Evolutionary conservation across 2,329 filamentous ascomycete species (phyloP).

Genomic region (Cordyceps tenuipes): DNA sequence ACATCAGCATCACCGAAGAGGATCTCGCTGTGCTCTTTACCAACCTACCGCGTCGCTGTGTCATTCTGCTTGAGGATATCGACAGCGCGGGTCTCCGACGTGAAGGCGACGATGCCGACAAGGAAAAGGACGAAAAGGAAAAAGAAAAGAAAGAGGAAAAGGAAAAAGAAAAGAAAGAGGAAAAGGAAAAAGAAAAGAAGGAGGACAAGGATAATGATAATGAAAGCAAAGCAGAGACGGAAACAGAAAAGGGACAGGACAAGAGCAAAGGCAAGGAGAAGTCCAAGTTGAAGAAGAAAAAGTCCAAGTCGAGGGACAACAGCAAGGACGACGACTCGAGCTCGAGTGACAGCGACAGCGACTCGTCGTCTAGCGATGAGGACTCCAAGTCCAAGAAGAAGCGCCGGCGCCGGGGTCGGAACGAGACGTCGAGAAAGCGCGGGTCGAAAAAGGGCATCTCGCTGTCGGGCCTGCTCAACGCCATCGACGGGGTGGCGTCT

Average conservation of each 20-base stretch:
- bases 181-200: conserved; percentile 23
- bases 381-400: conserved; percentile 13
- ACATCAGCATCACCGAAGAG: conserved; percentile 53
- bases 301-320: not conserved
- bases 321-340: not conserved
- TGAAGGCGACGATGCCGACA: conserved; percentile 24
- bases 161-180: not conserved
- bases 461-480: conserved; percentile 71
- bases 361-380: conserved; percentile 16
- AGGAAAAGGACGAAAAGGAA: conserved; percentile 29
- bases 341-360: not conserved
- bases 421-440: conserved; percentile 13
- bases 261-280: conserved; percentile 3
- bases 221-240: conserved; percentile 9
- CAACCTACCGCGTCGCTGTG: conserved; percentile 51
- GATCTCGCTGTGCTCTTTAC: conserved; percentile 52
- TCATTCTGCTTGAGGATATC: conserved; percentile 62
- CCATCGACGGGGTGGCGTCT: conserved; percentile 72
- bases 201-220: conserved; percentile 17
- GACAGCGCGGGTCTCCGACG: conserved; percentile 55
- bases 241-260: conserved; percentile 26
- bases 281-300: not conserved
- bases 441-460: conserved; percentile 45
- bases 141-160: conserved; percentile 17
- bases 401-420: conserved; percentile 11